A percentile compares a stretch with the other conserved stretches of the same genome.
phyloP scores from a whole-genome alignment of 2,329 filamentous ascomycete genomes.

The Penicillium sp. region DNA sequence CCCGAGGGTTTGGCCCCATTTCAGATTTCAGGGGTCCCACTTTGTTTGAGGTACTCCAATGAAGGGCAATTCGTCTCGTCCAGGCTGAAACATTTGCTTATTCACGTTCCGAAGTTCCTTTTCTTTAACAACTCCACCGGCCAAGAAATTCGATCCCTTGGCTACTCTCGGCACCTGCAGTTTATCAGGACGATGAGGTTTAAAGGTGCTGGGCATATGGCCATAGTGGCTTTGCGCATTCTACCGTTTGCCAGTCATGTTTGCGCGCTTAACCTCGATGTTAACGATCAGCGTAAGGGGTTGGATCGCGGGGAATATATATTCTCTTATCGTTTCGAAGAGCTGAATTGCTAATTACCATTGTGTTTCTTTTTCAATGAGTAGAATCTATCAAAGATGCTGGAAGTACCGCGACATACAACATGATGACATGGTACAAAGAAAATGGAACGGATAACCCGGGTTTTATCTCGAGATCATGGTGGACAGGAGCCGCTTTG shows the following conservation, averaged over 20 bases:
- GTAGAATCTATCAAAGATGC: constrained; percentile 42
- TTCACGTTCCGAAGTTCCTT: neutral
- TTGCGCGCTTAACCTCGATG: constrained; percentile 3
- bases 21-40: neutral
- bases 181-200: constrained; percentile 6
- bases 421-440: constrained; percentile 53
- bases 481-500: constrained; percentile 71
- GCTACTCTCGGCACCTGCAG: neutral
- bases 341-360: neutral
- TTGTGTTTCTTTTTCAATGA: neutral
- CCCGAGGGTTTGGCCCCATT: neutral
- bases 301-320: constrained; percentile 18
- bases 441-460: constrained; percentile 52
- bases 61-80: neutral
- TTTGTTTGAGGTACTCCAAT: constrained; percentile 1
- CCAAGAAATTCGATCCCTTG: neutral
- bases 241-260: constrained; percentile 1
- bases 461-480: constrained; percentile 66
- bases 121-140: neutral
- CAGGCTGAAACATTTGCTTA: neutral
- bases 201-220: constrained; percentile 1
- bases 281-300: constrained; percentile 3
- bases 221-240: constrained; percentile 3
- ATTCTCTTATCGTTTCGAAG: neutral
- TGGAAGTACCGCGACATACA: constrained; percentile 44